phyloP scores from a whole-genome alignment of 768 basidiomycete genomes.

The Sistotremastrum suecicum region DNA sequence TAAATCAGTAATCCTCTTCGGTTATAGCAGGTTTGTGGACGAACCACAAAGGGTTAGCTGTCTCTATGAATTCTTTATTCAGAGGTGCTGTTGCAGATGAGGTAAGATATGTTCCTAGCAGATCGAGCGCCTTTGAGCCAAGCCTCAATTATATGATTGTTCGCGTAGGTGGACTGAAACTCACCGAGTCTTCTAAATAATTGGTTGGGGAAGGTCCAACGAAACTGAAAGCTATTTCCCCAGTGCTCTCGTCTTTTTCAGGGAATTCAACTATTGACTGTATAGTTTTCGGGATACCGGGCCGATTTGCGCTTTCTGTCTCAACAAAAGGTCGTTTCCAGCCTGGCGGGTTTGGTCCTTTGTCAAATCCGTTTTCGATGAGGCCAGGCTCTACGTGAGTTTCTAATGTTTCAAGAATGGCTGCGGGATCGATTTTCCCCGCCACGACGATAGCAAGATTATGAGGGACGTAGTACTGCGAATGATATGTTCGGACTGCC shows the following conservation, averaged over 20 bases:
- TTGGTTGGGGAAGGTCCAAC: slow-evolving; percentile 63
- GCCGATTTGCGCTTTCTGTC: slow-evolving; percentile 56
- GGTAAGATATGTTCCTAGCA: slow-evolving; percentile 79
- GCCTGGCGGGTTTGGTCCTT: slow-evolving; percentile 54
- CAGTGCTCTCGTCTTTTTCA: slow-evolving; percentile 90
- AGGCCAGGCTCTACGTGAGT: slow-evolving; percentile 72
- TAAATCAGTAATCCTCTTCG: slow-evolving; percentile 1
- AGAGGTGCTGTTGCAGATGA: slow-evolving; percentile 70
- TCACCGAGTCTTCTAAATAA: slow-evolving; percentile 59
- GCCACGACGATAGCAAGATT: slow-evolving; percentile 82
- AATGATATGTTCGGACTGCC: slow-evolving; percentile 80
- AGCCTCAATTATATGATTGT: slow-evolving; percentile 1
- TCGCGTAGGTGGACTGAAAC: slow-evolving; percentile 4
- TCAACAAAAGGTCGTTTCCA: slow-evolving; percentile 96
- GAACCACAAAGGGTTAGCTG: slow-evolving; percentile 78
- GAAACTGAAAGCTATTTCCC: slow-evolving; percentile 68
- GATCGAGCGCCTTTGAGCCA: slow-evolving; percentile 53
- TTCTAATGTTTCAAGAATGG: slow-evolving; percentile 73
- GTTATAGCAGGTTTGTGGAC: slow-evolving; percentile 8
- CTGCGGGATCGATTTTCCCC: slow-evolving; percentile 67
- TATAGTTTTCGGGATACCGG: slow-evolving; percentile 34
- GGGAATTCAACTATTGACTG: slow-evolving; percentile 80
- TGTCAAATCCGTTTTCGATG: slow-evolving; percentile 55
- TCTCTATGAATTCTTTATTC: slow-evolving; percentile 88
- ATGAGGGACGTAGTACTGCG: slow-evolving; percentile 83